These are phyloP conservation scores for Globisporangium cylindrosporum DNA, from an alignment of 352 stramenopile genomes.

Conservation along the genomic window DNA sequence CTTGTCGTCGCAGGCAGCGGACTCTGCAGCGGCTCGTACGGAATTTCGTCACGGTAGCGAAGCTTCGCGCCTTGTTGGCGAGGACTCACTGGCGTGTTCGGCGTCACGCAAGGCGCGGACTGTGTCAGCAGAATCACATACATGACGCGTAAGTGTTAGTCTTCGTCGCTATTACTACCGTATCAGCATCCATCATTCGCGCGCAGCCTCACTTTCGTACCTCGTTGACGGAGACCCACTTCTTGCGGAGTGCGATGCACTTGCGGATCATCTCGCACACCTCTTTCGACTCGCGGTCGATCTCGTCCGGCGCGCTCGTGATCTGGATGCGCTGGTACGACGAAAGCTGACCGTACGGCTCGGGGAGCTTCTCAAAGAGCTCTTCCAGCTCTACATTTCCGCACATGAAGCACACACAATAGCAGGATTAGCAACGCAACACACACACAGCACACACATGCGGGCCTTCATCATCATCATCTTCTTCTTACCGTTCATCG, in stretches of 20 bases:
- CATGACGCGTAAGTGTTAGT: background rate
- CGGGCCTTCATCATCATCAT: too few species aligned
- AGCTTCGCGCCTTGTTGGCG: conserved; percentile 34
- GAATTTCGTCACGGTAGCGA: conserved; percentile 70
- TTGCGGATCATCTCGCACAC: conserved; percentile 81
- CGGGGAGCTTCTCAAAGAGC: conserved; percentile 77
- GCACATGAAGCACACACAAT: background rate
- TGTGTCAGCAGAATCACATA: conserved; percentile 3
- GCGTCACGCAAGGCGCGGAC: conserved; percentile 15
- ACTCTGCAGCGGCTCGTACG: conserved; percentile 57
- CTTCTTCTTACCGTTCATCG: conserved; percentile 15
- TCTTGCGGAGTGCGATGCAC: conserved; percentile 61
- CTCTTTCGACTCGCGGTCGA: conserved; percentile 73
- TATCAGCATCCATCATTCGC: background rate
- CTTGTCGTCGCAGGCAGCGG: conserved; percentile 40
- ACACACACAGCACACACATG: background rate
- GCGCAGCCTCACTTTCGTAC: background rate
- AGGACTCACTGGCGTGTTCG: conserved; percentile 32
- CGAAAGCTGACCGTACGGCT: conserved; percentile 69
- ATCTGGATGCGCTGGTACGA: conserved; percentile 83
- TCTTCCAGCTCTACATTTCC: conserved; percentile 28
- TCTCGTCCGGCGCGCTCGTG: conserved; percentile 54
- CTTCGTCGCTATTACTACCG: background rate
- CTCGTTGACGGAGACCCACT: conserved; percentile 68
- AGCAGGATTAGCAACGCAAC: background rate